Percentiles rank a stretch among this genome's conserved stretches.
phyloP scores from a whole-genome alignment of 495 filamentous ascomycete species.

The Trichocladium uniseriatum region DNA sequence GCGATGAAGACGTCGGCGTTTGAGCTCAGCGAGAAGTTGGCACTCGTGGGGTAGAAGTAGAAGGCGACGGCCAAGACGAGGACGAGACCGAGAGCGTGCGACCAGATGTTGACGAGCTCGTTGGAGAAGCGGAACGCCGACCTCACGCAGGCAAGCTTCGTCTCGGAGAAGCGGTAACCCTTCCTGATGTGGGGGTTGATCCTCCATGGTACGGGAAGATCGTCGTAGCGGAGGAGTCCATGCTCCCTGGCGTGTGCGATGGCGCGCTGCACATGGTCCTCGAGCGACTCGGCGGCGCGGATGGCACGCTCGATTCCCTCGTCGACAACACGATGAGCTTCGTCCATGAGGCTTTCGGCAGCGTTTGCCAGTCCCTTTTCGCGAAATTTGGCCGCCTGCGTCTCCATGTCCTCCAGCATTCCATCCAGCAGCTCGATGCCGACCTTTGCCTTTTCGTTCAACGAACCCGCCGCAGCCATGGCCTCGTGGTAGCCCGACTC shows the following conservation, averaged over 20 bases:
- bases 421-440: conserved; percentile 79
- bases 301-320: conserved; percentile 74
- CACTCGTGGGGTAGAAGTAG: conserved; percentile 85
- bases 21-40: conserved; percentile 78
- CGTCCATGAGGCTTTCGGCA: conserved; percentile 60
- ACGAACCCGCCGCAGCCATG: conserved; percentile 71
- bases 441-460: conserved; percentile 84
- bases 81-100: conserved; percentile 77
- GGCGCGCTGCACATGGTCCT: conserved; percentile 71
- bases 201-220: conserved; percentile 85
- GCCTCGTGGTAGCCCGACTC: conserved; percentile 83
- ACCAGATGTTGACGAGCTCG: conserved; percentile 97
- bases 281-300: conserved; percentile 63
- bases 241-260: conserved; percentile 69
- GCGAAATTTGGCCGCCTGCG: conserved; percentile 55
- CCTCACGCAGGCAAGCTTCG: conserved; percentile 73
- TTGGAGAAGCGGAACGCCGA: conserved; percentile 81
- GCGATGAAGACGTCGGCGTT: conserved; percentile 82
- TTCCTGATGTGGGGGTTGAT: conserved; percentile 86
- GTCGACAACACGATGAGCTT: conserved; percentile 66
- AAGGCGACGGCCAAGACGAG: conserved; percentile 85
- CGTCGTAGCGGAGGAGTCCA: conserved; percentile 77
- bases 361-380: conserved; percentile 53
- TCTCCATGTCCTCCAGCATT: conserved; percentile 75
- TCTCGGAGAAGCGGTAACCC: conserved; percentile 89